Base-by-base conservation (phyloP, 495 filamentous ascomycete genomes). In the Aspergillus leporis region DNA sequence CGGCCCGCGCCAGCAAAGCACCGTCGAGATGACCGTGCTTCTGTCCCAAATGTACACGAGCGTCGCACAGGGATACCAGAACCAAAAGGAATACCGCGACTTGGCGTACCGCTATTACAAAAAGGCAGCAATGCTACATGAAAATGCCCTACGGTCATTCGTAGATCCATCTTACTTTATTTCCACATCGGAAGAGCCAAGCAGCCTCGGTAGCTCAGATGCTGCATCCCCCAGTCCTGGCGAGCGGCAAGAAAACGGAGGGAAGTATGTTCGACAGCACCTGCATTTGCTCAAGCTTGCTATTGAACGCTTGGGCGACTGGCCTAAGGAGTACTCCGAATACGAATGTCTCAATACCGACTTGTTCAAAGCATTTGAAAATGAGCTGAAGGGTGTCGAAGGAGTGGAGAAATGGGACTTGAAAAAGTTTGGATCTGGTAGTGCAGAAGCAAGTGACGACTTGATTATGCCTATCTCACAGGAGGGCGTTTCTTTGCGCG, bases 31-130 rank as follows among this genome's bases (percentile, higher is more conserved):
- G 67, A 73, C 74, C 1, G 65, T 70, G 16, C 62, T 76, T 21
- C 66, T 74, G 1, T 71, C 74, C 12, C 74, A 76, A 62, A 60
- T 76, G 50, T 76, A 74, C 62, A 73, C 72, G 10, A 68, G 66
- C 16, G 68, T 76, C 45, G 72, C 69, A 3, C 69, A 72, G 55
- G 51, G 63, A 1, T 74, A 73, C 62, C 72, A 73, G 54, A 32
- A 40, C 45, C 60, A 67, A 30, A 69, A 74, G 59, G 64, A 63
- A 21, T 65, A 68, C 16, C 70, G 70, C 31, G 69, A 70, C 55
- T 63, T 75, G 58, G 70, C 69, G 1, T 62, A 66, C 58, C 72
- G 73, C 55, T 77, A 77, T 66, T 77, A 74, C 61, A 73, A 74
- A 61, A 74, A 74, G 59, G 67, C 66, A n/a, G 74, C 74, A 9